Evolutionary conservation across 768 basidiomycete genomes (phyloP).

Genomic region (Psilocybe subaeruginosa): DNA sequence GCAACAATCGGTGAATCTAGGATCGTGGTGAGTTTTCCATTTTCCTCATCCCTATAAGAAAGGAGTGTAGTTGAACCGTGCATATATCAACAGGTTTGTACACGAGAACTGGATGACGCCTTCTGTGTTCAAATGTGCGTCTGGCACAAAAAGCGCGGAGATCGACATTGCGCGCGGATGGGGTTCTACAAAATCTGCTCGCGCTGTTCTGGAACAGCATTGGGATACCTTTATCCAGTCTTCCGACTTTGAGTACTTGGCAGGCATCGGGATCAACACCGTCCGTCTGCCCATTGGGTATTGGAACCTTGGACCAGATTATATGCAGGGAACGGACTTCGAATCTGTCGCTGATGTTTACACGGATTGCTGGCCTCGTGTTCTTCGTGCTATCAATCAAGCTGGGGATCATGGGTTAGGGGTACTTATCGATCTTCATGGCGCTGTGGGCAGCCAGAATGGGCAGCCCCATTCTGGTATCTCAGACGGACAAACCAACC

Average conservation of each 20-base stretch:
- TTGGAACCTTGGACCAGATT: conserved; percentile 61
- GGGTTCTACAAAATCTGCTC: conserved; percentile 45
- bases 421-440: conserved; percentile 71
- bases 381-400: conserved; percentile 62
- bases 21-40: conserved; percentile 51
- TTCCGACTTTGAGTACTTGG: conserved; percentile 69
- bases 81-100: conserved; percentile 55
- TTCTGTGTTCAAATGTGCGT: conserved; percentile 62
- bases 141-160: conserved; percentile 54
- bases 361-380: conserved; percentile 66
- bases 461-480: conserved; percentile 71
- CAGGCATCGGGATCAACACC: conserved; percentile 68
- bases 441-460: conserved; percentile 80
- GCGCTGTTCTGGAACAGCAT: conserved; percentile 63
- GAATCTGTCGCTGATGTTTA: conserved; percentile 53
- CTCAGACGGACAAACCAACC: conserved; percentile 50
- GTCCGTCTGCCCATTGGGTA: conserved; percentile 65
- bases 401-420: conserved; percentile 67
- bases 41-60: not conserved
- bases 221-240: conserved; percentile 77
- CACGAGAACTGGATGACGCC: conserved; percentile 79
- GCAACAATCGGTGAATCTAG: conserved; percentile 67
- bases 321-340: conserved; percentile 70
- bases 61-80: not conserved
- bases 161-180: conserved; percentile 71